phyloP scores from a whole-genome alignment of 192 early-diverging fungal species.

The Paraglomus brasilianum region DNA sequence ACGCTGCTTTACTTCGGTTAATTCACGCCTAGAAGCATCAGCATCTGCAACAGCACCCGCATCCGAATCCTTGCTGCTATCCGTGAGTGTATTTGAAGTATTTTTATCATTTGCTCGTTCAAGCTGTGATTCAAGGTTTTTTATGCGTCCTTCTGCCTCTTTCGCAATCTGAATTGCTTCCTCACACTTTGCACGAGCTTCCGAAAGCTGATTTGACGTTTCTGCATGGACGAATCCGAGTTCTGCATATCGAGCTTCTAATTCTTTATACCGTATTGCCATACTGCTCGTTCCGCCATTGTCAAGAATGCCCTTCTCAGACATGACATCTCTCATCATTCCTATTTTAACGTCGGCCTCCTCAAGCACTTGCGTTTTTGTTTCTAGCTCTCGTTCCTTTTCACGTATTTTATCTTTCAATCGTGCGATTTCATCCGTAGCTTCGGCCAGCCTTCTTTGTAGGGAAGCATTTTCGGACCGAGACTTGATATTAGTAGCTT shows the following conservation, averaged over 20 bases:
- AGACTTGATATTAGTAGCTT: slow-evolving; percentile 44
- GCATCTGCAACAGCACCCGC: neutral
- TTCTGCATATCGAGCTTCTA: slow-evolving; percentile 30
- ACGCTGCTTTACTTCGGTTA: slow-evolving; percentile 25
- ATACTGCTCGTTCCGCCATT: slow-evolving; percentile 25
- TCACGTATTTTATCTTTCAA: slow-evolving; percentile 41
- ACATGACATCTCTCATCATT: slow-evolving; percentile 49
- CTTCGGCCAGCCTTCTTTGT: slow-evolving; percentile 43
- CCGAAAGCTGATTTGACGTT: slow-evolving; percentile 18
- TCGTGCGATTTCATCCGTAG: slow-evolving; percentile 39
- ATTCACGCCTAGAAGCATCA: slow-evolving; percentile 7
- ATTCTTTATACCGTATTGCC: slow-evolving; percentile 21
- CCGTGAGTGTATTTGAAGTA: neutral
- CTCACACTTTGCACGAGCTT: slow-evolving; percentile 15
- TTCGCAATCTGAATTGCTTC: slow-evolving; percentile 32
- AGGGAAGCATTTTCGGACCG: slow-evolving; percentile 47
- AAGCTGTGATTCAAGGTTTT: slow-evolving; percentile 19
- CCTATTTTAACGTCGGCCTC: slow-evolving; percentile 48
- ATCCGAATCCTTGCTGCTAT: slow-evolving; percentile 24
- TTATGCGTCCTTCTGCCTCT: slow-evolving; percentile 30
- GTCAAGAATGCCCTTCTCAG: slow-evolving; percentile 46
- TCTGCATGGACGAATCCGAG: slow-evolving; percentile 20
- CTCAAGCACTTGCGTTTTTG: slow-evolving; percentile 46
- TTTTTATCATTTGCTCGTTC: slow-evolving; percentile 1
- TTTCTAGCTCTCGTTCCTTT: slow-evolving; percentile 42